Evolutionary conservation across 768 basidiomycete genomes (phyloP), one percentile per base, ranked within the genome.

Genomic region (Kwoniella dendrophila): DNA sequence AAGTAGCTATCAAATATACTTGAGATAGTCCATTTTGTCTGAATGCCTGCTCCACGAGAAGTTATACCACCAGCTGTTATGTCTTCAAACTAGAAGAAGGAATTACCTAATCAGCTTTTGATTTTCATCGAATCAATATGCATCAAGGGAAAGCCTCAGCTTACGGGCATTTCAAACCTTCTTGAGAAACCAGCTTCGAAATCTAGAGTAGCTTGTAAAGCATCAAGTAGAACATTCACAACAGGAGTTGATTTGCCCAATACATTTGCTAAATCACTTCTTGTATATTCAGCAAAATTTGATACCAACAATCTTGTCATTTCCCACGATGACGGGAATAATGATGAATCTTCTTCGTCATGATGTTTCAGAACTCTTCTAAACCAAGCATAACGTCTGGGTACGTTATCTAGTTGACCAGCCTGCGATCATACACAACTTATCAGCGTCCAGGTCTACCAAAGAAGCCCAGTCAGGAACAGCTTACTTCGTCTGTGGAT

Each of bases 321-420:
- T 59, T 83, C 87, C 96, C 96, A 99, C 43, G 86, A 85, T 0
- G 83, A 74, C 3, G 96, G 92, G 76, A 97, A 96, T 1, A 90
- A 85, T 14, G 85, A 82, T 0, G 88, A 88, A 63, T 89, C 87
- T 68, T 96, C 94, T 7, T 90, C 84, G 69, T 98, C 94, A 76
- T 96, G 90, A 4, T 85, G 86, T 59, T 88, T 86, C 22, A 99
- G 80, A 30, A 93, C 78, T 29, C 94, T 85, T 22, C 89, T 83
- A 80, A 97, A 98, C 93, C 94, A 99, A 3, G 93, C 91, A 69
- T 92, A 98, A 41, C 96, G 85, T 16, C 96, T 83, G 0, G 91
- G 86, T 5, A 96, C 83, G 67, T 99, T 99, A 81, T 99, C 96
- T 47, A 99, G 83, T 71, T 96, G 92, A 3, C 95, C 96, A 1